Evolutionary conservation across 805 yeast species (phyloP).

Genomic region (Alloascoidea hylecoeti): DNA sequence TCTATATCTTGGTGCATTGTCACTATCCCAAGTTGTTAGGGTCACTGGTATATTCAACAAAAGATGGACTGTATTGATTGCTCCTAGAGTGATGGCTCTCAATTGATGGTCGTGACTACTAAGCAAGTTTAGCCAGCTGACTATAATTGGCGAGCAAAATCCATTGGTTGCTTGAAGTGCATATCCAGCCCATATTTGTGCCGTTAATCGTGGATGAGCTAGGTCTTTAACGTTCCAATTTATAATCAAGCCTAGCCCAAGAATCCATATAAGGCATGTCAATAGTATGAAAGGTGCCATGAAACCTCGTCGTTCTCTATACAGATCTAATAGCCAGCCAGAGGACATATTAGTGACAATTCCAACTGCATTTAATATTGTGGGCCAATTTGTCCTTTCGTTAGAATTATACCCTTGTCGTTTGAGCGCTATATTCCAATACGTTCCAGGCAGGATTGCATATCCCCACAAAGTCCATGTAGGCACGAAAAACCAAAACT

Average conservation of each 20-base stretch:
- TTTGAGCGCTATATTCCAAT: not conserved
- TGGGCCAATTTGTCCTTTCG: constrained; percentile 19
- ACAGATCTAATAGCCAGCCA: constrained; percentile 23
- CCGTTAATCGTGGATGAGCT: not conserved
- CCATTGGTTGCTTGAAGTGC: not conserved
- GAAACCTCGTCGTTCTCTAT: not conserved
- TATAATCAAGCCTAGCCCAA: not conserved
- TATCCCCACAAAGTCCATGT: not conserved
- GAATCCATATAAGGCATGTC: not conserved
- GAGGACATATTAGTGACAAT: constrained; percentile 24
- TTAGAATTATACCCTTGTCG: not conserved
- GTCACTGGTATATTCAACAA: not conserved
- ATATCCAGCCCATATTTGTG: not conserved
- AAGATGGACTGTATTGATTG: not conserved
- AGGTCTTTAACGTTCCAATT: not conserved
- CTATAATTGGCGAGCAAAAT: not conserved
- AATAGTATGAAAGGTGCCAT: not conserved
- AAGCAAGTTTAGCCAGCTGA: constrained; percentile 1
- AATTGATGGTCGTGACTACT: not conserved
- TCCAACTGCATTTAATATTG: constrained; percentile 25
- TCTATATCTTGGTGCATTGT: not conserved
- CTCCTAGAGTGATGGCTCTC: not conserved
- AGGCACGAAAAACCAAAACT: not conserved
- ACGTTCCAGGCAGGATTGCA: not conserved
- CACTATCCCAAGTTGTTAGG: not conserved